Conservation (phyloP, 805 yeast species). For the Wickerhamomyces canadensis region DNA sequence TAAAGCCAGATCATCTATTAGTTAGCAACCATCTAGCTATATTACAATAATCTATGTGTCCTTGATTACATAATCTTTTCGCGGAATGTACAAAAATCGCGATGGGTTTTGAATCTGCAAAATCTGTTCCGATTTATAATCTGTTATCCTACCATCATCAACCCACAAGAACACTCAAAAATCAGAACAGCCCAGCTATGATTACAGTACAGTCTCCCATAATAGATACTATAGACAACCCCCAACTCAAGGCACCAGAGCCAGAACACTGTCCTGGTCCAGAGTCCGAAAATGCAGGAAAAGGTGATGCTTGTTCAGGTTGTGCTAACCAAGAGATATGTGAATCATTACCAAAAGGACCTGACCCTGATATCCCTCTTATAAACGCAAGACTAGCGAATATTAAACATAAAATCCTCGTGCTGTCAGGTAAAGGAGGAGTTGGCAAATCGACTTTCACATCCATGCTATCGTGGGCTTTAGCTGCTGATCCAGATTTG, state of each 20-base stretch:
- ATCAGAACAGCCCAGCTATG: no score
- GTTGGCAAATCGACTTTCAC: conserved; percentile 98
- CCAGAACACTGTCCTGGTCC: conserved; percentile 99
- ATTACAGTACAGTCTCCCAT: conserved; percentile 17
- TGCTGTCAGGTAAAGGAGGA: conserved; percentile 87
- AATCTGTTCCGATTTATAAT: no score
- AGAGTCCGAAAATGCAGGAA: conserved; percentile 89
- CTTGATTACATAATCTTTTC: no score
- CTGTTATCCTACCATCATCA: no score
- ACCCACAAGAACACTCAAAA: no score
- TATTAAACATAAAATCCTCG: conserved; percentile 77
- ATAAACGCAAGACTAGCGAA: conserved; percentile 63
- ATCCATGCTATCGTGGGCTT: conserved; percentile 93
- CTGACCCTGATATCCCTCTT: conserved; percentile 85
- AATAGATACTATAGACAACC: conserved; percentile 12
- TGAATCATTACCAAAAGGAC: conserved; percentile 84
- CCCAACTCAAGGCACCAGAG: conserved; percentile 54
- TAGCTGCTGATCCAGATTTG: conserved; percentile 57
- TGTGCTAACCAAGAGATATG: conserved; percentile 94
- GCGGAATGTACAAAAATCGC: no score
- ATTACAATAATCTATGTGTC: no score
- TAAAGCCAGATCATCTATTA: no score
- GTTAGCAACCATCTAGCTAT: no score
- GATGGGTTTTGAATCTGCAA: no score
- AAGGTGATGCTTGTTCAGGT: conserved; percentile 88